Percentiles rank a stretch among this genome's conserved stretches.
Conservation (phyloP, 495 filamentous ascomycete genomes). For the Lasiosphaeria ovina region DNA sequence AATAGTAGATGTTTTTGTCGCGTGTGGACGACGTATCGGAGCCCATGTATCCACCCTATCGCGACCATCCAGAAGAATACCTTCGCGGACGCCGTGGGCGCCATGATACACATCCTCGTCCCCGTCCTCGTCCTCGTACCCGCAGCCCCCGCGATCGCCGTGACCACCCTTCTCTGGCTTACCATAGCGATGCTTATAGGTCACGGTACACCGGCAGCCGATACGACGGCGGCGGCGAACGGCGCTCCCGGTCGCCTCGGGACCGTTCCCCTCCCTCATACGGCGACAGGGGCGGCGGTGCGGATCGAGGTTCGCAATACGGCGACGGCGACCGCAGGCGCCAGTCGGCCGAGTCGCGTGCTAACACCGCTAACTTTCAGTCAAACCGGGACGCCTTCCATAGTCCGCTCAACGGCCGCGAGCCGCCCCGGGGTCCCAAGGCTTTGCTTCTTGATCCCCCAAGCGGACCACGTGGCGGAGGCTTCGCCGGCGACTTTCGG, state of each 20-base stretch:
- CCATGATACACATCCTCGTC: not conserved
- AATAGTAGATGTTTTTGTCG: too few species aligned
- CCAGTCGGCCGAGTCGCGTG: conserved; percentile 48
- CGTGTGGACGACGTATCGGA: too few species aligned
- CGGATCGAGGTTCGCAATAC: conserved; percentile 38
- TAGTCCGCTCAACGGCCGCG: conserved; percentile 38
- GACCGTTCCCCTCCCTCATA: conserved; percentile 54
- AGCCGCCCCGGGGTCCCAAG: conserved; percentile 69
- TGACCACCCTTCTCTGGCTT: conserved; percentile 9
- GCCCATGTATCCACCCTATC: not conserved
- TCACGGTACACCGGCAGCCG: conserved; percentile 45
- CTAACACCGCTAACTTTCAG: conserved; percentile 46
- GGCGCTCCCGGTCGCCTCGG: conserved; percentile 52
- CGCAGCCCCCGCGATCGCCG: conserved; percentile 7
- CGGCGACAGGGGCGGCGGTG: conserved; percentile 42
- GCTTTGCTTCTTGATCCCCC: conserved; percentile 60
- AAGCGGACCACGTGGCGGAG: conserved; percentile 53
- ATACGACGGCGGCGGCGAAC: conserved; percentile 48
- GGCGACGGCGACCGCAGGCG: conserved; percentile 48
- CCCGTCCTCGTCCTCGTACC: conserved; percentile 1
- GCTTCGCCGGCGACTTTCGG: conserved; percentile 49
- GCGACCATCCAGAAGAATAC: not conserved
- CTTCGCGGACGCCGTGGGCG: not conserved
- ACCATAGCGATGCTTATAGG: conserved; percentile 30
- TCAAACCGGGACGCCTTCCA: conserved; percentile 50